Evolutionary conservation across 2,329 filamentous ascomycete species (phyloP).

Genomic region (Rutstroemia sydowiana): DNA sequence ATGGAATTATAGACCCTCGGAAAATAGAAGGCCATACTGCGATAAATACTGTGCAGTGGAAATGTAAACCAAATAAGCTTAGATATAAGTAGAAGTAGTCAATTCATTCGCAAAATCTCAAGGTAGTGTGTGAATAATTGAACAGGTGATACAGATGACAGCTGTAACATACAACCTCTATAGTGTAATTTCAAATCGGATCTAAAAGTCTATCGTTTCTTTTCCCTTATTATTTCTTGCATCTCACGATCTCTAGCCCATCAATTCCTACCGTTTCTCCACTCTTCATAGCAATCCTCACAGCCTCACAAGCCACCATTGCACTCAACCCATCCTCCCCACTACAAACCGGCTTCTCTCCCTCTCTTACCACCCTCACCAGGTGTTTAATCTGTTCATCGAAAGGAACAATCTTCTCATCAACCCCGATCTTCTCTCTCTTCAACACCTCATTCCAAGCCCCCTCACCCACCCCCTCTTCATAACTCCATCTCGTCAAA

Average conservation of each 20-base stretch:
- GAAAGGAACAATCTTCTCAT: conserved; percentile 37
- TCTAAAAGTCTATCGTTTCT: too few relatives aligned
- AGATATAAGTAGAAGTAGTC: too few relatives aligned
- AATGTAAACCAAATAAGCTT: too few relatives aligned
- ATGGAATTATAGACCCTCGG: too few relatives aligned
- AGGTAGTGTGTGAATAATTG: too few relatives aligned
- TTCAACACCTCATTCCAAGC: conserved; percentile 13
- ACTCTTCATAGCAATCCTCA: conserved; percentile 37
- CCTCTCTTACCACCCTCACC: conserved; percentile 38
- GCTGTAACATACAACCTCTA: too few relatives aligned
- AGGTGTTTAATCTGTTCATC: conserved; percentile 46
- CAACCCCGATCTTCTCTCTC: conserved; percentile 14
- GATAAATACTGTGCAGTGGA: too few relatives aligned
- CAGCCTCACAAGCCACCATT: conserved; percentile 44
- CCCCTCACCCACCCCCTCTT: conserved; percentile 15
- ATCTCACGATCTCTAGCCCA: conserved; percentile 10
- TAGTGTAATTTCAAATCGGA: too few relatives aligned
- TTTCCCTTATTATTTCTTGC: background rate
- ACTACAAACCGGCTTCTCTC: conserved; percentile 39
- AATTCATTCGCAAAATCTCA: too few relatives aligned
- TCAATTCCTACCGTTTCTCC: conserved; percentile 21
- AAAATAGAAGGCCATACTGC: too few relatives aligned
- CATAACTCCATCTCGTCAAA: conserved; percentile 43
- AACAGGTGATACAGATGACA: too few relatives aligned
- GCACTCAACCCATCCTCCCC: conserved; percentile 43